Percentiles rank a stretch among this genome's conserved stretches.
Evolutionary conservation across 768 basidiomycete species (phyloP).

Genomic region (Tricholoma saponaceum): DNA sequence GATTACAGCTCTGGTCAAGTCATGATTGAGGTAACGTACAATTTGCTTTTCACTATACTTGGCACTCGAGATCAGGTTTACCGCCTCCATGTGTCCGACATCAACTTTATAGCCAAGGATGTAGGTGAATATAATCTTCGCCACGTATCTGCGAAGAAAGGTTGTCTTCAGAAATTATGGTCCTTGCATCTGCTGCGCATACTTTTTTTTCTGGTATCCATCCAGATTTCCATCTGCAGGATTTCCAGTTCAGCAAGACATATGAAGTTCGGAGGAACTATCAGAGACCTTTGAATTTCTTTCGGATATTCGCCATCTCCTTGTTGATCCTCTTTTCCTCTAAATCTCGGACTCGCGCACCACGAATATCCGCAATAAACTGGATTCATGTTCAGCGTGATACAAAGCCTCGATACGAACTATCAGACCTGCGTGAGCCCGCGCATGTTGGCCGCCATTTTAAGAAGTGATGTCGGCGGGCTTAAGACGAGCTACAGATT

Average conservation of each 20-base stretch:
- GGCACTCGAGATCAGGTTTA: constrained; percentile 91
- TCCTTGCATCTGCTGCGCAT: constrained; percentile 15
- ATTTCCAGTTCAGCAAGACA: constrained; percentile 6
- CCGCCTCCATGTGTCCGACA: constrained; percentile 98
- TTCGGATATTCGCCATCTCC: constrained; percentile 99
- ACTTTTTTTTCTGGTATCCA: constrained; percentile 94
- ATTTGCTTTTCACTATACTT: constrained; percentile 99
- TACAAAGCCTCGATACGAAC: background rate
- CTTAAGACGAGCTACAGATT: too few species aligned
- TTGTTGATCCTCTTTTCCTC: constrained; percentile 99
- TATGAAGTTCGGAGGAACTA: background rate
- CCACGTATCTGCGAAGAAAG: constrained; percentile 69
- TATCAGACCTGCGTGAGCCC: constrained; percentile 81
- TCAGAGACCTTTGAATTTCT: constrained; percentile 89
- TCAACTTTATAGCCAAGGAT: constrained; percentile 99
- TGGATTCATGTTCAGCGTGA: constrained; percentile 26
- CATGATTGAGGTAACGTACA: constrained; percentile 43
- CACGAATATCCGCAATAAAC: constrained; percentile 99
- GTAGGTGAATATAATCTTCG: constrained; percentile 98
- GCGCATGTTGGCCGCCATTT: constrained; percentile 89
- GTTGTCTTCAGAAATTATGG: background rate
- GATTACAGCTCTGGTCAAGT: constrained; percentile 7
- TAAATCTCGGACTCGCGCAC: constrained; percentile 91
- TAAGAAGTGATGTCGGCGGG: constrained; percentile 8
- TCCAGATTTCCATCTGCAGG: constrained; percentile 75